A percentile compares a stretch with the other conserved stretches of the same genome.
Evolutionary conservation across 495 filamentous ascomycete species (phyloP).

Genomic region (Aspergillus bertholletiae): DNA sequence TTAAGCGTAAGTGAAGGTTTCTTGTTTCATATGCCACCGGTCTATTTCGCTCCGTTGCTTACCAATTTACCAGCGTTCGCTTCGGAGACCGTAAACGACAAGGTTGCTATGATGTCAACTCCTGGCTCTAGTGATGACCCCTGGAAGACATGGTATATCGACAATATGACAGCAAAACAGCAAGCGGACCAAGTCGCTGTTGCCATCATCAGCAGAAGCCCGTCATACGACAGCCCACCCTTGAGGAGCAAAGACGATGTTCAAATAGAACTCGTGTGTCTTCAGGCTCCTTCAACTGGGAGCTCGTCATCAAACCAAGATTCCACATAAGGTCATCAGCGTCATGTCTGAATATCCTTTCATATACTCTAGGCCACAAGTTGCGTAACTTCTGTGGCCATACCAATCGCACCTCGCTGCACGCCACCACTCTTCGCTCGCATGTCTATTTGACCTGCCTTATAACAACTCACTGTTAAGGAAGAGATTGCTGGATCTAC

Average conservation of each 20-base stretch:
- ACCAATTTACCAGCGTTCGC: constrained; percentile 28
- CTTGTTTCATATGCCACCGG: neutral
- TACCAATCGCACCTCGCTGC: neutral
- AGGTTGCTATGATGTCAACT: constrained; percentile 27
- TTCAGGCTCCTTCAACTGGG: constrained; percentile 28
- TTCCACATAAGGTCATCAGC: neutral
- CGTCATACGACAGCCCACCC: constrained; percentile 25
- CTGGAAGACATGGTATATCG: constrained; percentile 41
- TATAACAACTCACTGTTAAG: neutral
- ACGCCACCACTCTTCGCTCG: neutral
- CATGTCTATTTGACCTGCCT: neutral
- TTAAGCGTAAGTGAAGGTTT: constrained; percentile 27
- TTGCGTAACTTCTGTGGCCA: neutral
- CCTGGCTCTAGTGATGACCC: constrained; percentile 28
- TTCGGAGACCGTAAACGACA: constrained; percentile 26
- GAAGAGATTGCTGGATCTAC: neutral
- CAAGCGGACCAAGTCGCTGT: constrained; percentile 41
- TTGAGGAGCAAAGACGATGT: constrained; percentile 30
- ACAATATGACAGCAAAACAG: constrained; percentile 31
- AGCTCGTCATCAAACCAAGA: constrained; percentile 8
- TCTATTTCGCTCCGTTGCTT: neutral
- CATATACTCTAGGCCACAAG: neutral
- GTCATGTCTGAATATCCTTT: neutral
- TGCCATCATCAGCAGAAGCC: constrained; percentile 38
- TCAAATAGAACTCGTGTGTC: constrained; percentile 37